A percentile compares a stretch with the other conserved stretches of the same genome.
These are phyloP conservation scores for sunflower (Helianthus annuus) DNA, from an alignment of 129 eudicot species.

Conservation along the genomic window HanXRQr2.0-SUNRISE NC_035446.2:116012007-116012506, in stretches of 20 bases:
- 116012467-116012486: constrained; percentile 95
- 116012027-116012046: constrained; percentile 73
- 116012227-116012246: background rate
- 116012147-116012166: constrained; percentile 68
- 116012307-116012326: background rate
- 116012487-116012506: constrained; percentile 94
- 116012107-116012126: constrained; percentile 86
- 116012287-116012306: background rate
- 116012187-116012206: background rate
- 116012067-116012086: constrained; percentile 72
- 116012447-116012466: constrained; percentile 90
- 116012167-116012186: constrained; percentile 64
- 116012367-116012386: background rate
- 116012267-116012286: background rate
- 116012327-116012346: background rate
- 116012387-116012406: background rate
- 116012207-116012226: background rate
- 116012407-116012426: constrained; percentile 82
- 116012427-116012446: constrained; percentile 99
- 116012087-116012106: constrained; percentile 70
- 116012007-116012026: constrained; percentile 62
- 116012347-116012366: background rate
- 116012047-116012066: constrained; percentile 75
- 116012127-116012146: constrained; percentile 88
- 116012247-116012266: background rate